These are phyloP conservation scores for Candida mesenterica DNA, from an alignment of 1,139 yeast genomes.

Conservation along the genomic window DNA sequence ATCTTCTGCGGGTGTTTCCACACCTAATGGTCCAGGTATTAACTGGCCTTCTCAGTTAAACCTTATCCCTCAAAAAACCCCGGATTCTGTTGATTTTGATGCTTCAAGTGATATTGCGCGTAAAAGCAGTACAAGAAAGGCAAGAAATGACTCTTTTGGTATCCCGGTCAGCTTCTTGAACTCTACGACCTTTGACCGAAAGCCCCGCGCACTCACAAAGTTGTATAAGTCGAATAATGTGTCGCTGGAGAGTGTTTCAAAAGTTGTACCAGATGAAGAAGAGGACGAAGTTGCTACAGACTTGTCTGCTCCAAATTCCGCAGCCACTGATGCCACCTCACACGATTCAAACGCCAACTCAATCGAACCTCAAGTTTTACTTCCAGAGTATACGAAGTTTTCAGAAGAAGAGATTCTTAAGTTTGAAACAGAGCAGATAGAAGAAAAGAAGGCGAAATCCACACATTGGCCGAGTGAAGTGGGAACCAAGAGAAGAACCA, in stretches of 20 bases:
- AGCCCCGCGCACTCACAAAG: slow-evolving; percentile 13
- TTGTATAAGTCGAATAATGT: slow-evolving; percentile 9
- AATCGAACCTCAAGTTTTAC: neutral
- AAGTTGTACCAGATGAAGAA: neutral
- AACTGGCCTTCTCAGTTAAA: slow-evolving; percentile 57
- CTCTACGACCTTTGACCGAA: slow-evolving; percentile 9
- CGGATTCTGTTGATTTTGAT: slow-evolving; percentile 30
- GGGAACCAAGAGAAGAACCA: slow-evolving; percentile 61
- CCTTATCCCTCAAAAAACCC: slow-evolving; percentile 40
- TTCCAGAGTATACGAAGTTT: slow-evolving; percentile 16
- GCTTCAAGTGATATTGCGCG: slow-evolving; percentile 36
- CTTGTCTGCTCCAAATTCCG: slow-evolving; percentile 3
- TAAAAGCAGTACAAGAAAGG: slow-evolving; percentile 37
- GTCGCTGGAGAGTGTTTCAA: slow-evolving; percentile 3
- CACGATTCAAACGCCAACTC: neutral
- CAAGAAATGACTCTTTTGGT: slow-evolving; percentile 29
- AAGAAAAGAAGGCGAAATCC: slow-evolving; percentile 33
- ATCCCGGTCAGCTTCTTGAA: slow-evolving; percentile 22
- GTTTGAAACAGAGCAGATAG: slow-evolving; percentile 44
- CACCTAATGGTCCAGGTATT: neutral
- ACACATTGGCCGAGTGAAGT: slow-evolving; percentile 54
- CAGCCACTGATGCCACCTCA: slow-evolving; percentile 5
- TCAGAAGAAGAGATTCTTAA: slow-evolving; percentile 43
- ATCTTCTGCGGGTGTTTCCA: neutral
- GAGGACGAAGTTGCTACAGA: slow-evolving; percentile 3